Evolutionary conservation across 2,329 filamentous ascomycete genomes (phyloP).

Genomic region (Cladosporium phlei): DNA sequence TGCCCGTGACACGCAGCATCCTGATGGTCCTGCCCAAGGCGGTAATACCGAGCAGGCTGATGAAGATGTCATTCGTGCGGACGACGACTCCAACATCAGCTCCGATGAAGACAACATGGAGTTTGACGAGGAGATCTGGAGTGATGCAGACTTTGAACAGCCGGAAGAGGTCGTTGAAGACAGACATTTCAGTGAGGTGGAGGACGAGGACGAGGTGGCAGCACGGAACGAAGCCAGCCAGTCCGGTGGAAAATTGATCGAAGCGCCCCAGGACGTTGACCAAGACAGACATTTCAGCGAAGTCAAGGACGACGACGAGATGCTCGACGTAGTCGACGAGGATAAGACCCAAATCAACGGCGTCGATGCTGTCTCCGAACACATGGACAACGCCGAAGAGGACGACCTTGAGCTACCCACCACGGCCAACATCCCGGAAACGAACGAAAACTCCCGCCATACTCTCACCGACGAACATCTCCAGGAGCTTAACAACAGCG

Average conservation of each 20-base stretch:
- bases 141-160: slow-evolving; percentile 6
- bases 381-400: neutral
- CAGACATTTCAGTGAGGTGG: slow-evolving; percentile 5
- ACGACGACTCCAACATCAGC: neutral
- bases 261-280: neutral
- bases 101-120: neutral
- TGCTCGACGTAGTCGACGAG: neutral
- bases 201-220: neutral
- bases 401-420: slow-evolving; percentile 8
- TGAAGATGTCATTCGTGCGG: slow-evolving; percentile 6
- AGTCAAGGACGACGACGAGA: neutral
- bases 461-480: neutral
- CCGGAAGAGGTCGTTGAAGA: slow-evolving; percentile 1
- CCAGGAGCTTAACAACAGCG: slow-evolving; percentile 2
- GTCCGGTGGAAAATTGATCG: too few relatives aligned
- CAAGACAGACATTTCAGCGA: neutral
- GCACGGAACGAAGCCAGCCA: neutral
- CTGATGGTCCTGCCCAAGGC: slow-evolving; percentile 3
- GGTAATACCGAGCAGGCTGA: slow-evolving; percentile 5
- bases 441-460: neutral
- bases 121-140: slow-evolving; percentile 2
- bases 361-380: neutral
- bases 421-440: neutral
- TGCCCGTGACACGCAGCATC: slow-evolving; percentile 3
- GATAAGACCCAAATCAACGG: neutral